Percentiles rank a stretch among this genome's conserved stretches.
Evolutionary conservation across 2,329 filamentous ascomycete species (phyloP).

Genomic region (Fusarium begoniae): DNA sequence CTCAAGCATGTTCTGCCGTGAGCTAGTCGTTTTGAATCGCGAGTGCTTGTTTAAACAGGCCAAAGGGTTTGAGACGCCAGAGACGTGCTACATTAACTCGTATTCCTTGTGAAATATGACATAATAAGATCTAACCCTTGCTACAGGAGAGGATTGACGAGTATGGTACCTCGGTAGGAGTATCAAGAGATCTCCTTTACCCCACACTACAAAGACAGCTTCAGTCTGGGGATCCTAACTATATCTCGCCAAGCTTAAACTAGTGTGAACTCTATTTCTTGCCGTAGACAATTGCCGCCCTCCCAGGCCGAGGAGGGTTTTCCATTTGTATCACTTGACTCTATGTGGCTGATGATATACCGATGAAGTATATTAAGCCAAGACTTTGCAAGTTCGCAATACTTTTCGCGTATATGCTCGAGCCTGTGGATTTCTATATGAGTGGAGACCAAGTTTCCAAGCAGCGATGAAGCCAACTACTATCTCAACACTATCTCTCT

Average conservation of each 20-base stretch:
- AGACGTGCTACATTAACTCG: background rate
- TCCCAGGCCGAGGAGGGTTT: background rate
- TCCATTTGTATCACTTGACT: background rate
- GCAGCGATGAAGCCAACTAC: background rate
- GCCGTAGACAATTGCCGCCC: background rate
- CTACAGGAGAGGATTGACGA: background rate
- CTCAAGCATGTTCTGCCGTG: too few species aligned
- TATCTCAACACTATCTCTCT: background rate
- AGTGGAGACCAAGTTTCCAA: background rate
- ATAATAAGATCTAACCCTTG: background rate
- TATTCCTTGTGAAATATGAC: rapidly evolving
- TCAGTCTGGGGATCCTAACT: background rate
- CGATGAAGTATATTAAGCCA: background rate
- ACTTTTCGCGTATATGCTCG: too few species aligned
- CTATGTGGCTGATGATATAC: background rate
- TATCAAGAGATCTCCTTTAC: too few species aligned
- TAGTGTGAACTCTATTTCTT: background rate
- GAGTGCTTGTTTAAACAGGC: background rate
- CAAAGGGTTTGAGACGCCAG: background rate
- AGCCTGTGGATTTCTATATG: too few species aligned
- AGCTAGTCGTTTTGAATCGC: rapidly evolving
- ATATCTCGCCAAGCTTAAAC: background rate
- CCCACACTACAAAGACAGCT: background rate
- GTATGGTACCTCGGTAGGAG: background rate
- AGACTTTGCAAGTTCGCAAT: too few species aligned